Percentiles rank a stretch among this genome's conserved stretches.
Conservation (phyloP, 108 stramenopile species). For the Cyclotella baltica region DNA sequence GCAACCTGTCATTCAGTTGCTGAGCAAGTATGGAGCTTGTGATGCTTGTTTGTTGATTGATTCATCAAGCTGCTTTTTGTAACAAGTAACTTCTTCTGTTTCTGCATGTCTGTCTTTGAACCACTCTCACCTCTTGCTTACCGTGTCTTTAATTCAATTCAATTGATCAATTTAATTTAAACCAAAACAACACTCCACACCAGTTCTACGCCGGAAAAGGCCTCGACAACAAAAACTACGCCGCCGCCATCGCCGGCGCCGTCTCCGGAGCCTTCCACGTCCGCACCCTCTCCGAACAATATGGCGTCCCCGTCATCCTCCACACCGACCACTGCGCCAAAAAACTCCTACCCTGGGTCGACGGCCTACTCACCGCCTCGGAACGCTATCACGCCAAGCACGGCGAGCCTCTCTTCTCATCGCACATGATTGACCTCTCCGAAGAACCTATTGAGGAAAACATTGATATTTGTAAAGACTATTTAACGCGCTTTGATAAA, state of each 20-base stretch:
- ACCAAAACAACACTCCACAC: too few species aligned
- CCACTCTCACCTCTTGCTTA: too few species aligned
- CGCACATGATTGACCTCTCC: constrained; percentile 97
- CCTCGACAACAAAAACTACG: constrained; percentile 83
- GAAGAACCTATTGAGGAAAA: constrained; percentile 98
- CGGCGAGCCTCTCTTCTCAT: constrained; percentile 94
- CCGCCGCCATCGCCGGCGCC: constrained; percentile 86
- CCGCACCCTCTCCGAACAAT: constrained; percentile 93
- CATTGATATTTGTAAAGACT: constrained; percentile 95
- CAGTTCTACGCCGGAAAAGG: constrained; percentile 91
- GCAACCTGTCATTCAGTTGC: too few species aligned
- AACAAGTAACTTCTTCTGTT: too few species aligned
- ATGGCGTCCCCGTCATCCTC: constrained; percentile 96
- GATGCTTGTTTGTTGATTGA: too few species aligned
- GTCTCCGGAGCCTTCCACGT: constrained; percentile 96
- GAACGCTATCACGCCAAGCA: constrained; percentile 90
- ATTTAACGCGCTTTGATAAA: constrained; percentile 89
- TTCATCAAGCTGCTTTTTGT: too few species aligned
- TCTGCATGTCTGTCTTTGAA: too few species aligned
- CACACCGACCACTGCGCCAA: constrained; percentile 98
- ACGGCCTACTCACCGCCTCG: constrained; percentile 94
- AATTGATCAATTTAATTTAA: too few species aligned
- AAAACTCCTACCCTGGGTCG: constrained; percentile 94
- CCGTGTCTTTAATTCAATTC: too few species aligned
- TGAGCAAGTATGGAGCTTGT: too few species aligned